Evolutionary conservation across 176 grass and related monocot genomes (phyloP).

Genomic region (Oryza australiensis): DNA sequence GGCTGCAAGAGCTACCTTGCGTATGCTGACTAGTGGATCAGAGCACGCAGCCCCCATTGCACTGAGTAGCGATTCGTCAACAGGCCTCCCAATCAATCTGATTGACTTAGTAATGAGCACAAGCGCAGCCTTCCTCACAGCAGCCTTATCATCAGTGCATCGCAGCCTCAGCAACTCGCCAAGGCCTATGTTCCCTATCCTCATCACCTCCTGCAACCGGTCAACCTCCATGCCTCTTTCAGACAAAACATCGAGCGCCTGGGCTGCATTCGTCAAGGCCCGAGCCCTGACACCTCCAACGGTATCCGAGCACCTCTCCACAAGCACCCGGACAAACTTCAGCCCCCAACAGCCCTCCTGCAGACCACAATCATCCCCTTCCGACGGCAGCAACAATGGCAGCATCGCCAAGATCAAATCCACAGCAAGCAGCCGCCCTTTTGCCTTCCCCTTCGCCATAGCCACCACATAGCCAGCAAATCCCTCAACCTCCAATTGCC

Average conservation of each 20-base stretch:
- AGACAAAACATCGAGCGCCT: constrained; percentile 62
- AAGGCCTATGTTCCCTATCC: constrained; percentile 49
- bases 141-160: constrained; percentile 88
- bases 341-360: constrained; percentile 51
- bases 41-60: constrained; percentile 76
- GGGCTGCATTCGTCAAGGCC: constrained; percentile 70
- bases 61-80: constrained; percentile 64
- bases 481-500: constrained; percentile 29
- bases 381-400: constrained; percentile 33
- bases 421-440: constrained; percentile 69
- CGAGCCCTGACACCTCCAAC: constrained; percentile 65
- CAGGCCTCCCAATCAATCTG: constrained; percentile 59
- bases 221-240: constrained; percentile 42
- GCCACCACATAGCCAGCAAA: constrained; percentile 60
- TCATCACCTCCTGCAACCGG: constrained; percentile 43
- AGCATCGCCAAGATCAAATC: constrained; percentile 73
- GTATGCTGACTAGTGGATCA: constrained; percentile 84
- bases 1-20: constrained; percentile 88
- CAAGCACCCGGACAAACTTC: constrained; percentile 57
- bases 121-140: constrained; percentile 83
- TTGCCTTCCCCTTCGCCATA: constrained; percentile 69
- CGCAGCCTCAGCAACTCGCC: constrained; percentile 66
- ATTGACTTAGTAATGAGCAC: constrained; percentile 73
- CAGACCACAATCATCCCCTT: constrained; percentile 20
- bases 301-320: constrained; percentile 68